These are phyloP conservation scores for Kokia cookei DNA, from an alignment of 441 rosid genomes.

Conservation along the genomic window DNA sequence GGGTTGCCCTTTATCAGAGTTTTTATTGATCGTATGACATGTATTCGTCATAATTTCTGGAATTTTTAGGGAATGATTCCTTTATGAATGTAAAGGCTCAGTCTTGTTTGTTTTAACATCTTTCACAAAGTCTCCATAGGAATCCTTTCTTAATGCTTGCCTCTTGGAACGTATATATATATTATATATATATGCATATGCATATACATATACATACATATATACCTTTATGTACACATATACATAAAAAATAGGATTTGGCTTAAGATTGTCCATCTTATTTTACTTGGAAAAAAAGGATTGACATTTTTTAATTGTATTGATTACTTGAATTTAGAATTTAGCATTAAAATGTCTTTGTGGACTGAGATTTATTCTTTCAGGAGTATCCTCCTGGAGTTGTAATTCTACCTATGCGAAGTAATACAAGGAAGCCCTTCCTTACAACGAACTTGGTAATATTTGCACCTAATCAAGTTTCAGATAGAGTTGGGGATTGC, in stretches of 20 bases:
- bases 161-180: not conserved
- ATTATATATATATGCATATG: not conserved
- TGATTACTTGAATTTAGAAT: not conserved
- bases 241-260: not conserved
- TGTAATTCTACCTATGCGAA: conserved; percentile 66
- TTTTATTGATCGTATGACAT: no score
- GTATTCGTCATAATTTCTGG: not conserved
- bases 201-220: not conserved
- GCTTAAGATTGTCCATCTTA: not conserved
- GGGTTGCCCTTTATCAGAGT: not conserved
- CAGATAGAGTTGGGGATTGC: conserved; percentile 22
- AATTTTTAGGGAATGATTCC: not conserved
- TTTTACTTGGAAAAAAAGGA: not conserved
- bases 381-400: conserved; percentile 96
- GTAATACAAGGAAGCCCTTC: conserved; percentile 69
- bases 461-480: conserved; percentile 47
- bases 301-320: not conserved
- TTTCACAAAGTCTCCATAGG: not conserved
- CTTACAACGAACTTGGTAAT: conserved; percentile 68
- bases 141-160: not conserved
- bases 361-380: conserved; percentile 19
- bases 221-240: not conserved
- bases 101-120: not conserved
- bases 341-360: not conserved
- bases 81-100: not conserved